Evolutionary conservation across 352 stramenopile species (phyloP).

Genomic region (Globisporangium iwayamae): DNA sequence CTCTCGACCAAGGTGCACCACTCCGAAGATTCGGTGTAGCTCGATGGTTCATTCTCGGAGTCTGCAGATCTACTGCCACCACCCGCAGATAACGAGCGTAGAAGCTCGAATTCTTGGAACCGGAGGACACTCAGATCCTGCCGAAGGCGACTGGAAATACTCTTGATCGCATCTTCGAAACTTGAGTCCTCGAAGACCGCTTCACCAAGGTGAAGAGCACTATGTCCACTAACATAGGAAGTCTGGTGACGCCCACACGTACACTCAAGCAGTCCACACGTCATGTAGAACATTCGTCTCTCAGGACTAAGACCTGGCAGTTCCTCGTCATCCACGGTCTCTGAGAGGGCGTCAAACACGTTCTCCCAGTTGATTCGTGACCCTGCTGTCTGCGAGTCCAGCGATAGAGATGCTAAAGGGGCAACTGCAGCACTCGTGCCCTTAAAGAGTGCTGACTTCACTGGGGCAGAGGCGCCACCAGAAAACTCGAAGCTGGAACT

Average conservation of each 20-base stretch:
- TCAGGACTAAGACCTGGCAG: neutral
- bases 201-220: neutral
- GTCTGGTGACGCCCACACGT: neutral
- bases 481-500: neutral
- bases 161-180: neutral
- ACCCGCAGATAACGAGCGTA: conserved; percentile 7
- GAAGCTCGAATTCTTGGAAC: conserved; percentile 17
- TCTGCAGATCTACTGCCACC: neutral
- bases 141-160: neutral
- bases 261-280: conserved; percentile 9
- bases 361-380: conserved; percentile 10
- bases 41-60: neutral
- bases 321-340: conserved; percentile 1
- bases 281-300: conserved; percentile 6
- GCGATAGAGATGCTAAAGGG: neutral
- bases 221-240: neutral
- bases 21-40: conserved; percentile 13
- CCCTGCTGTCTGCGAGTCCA: neutral
- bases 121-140: conserved; percentile 17
- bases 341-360: conserved; percentile 15
- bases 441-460: conserved; percentile 2
- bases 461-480: neutral
- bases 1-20: conserved; percentile 31
- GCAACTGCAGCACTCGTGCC: neutral
- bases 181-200: neutral